phyloP scores from a whole-genome alignment of 2,329 filamentous ascomycete genomes.

The Beauveria brongniartii region DNA sequence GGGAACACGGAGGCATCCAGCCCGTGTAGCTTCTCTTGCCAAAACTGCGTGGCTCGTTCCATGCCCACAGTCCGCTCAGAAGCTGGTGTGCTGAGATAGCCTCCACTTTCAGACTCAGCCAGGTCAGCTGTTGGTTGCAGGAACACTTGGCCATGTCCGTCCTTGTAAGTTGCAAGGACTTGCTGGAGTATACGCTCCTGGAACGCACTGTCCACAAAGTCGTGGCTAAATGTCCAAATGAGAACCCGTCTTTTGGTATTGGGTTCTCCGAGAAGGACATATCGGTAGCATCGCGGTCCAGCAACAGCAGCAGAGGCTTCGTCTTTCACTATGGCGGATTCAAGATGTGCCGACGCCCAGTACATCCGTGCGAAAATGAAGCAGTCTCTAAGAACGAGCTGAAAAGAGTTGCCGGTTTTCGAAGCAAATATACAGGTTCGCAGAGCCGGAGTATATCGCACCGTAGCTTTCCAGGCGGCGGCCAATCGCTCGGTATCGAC shows the following conservation, averaged over 20 bases:
- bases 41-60: not conserved
- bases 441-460: not conserved
- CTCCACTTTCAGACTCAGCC: not conserved
- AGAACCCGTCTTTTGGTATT: not conserved
- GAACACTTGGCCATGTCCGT: not conserved
- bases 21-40: not conserved
- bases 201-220: not conserved
- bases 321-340: not conserved
- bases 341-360: not conserved
- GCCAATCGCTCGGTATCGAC: not conserved
- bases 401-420: not conserved
- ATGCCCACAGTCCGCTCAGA: not conserved
- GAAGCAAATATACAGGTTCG: not conserved
- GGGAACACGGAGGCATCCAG: not conserved
- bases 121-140: too few relatives aligned
- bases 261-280: not conserved
- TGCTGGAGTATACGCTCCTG: not conserved
- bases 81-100: not conserved
- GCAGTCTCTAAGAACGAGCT: not conserved
- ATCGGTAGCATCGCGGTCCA: not conserved
- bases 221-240: not conserved
- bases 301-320: not conserved
- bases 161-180: not conserved
- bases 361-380: not conserved
- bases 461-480: not conserved